Conservation (phyloP, 2,329 filamentous ascomycete genomes). For the Claviceps fusiformis region DNA sequence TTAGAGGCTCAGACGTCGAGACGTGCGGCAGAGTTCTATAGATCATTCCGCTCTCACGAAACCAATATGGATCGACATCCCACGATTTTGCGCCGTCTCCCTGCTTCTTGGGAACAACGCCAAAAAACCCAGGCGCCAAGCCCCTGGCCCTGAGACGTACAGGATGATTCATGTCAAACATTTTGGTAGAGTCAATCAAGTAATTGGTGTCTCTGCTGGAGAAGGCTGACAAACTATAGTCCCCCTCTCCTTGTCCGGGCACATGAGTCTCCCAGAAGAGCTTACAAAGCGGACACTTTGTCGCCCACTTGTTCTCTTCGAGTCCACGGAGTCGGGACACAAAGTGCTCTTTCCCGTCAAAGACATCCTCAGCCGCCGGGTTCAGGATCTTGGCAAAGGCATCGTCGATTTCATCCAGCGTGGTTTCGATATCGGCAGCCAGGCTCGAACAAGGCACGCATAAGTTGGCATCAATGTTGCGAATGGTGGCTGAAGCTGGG, state of each 20-base stretch:
- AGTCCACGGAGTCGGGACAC: constrained; percentile 15
- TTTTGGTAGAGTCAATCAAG: constrained; percentile 17
- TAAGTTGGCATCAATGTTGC: constrained; percentile 17
- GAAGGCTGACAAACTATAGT: constrained; percentile 19
- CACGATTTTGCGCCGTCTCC: constrained; percentile 16
- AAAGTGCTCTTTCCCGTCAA: constrained; percentile 19
- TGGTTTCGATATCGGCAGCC: constrained; percentile 20
- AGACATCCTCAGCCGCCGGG: constrained; percentile 16
- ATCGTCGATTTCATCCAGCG: constrained; percentile 18
- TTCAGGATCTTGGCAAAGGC: constrained; percentile 16
- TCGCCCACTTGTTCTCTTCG: constrained; percentile 19
- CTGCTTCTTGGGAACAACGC: constrained; percentile 20
- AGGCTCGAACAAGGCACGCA: constrained; percentile 19
- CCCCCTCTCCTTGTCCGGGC: constrained; percentile 16
- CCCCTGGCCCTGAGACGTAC: constrained; percentile 16
- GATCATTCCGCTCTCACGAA: constrained; percentile 20
- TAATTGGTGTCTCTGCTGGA: constrained; percentile 22
- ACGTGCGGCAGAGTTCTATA: constrained; percentile 17
- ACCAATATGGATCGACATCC: constrained; percentile 20
- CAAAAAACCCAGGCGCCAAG: constrained; percentile 17
- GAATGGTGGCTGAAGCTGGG: constrained; percentile 9
- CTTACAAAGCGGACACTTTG: constrained; percentile 22
- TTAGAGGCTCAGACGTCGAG: constrained; percentile 9
- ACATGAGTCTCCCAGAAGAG: constrained; percentile 21
- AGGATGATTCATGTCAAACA: constrained; percentile 19